Evolutionary conservation across 768 basidiomycete genomes (phyloP).

Genomic region (Baorangia bicolor): DNA sequence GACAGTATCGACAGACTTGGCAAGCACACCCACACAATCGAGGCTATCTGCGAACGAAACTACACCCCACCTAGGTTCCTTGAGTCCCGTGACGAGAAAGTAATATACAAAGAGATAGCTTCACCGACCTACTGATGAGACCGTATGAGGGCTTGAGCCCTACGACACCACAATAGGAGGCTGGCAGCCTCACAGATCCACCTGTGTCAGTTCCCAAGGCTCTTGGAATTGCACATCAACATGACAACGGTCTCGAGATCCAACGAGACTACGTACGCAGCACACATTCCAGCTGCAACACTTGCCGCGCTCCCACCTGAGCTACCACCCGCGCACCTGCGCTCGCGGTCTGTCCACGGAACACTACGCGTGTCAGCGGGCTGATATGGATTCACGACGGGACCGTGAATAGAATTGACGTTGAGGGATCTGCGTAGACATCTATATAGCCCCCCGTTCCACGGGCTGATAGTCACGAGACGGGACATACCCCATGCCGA

Average conservation of each 20-base stretch:
- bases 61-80: constrained; percentile 72
- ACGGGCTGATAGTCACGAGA: not conserved
- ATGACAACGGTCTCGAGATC: not conserved
- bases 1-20: constrained; percentile 48
- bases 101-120: not conserved
- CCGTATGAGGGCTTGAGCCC: constrained; percentile 97
- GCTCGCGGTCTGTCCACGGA: constrained; percentile 34
- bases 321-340: constrained; percentile 83
- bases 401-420: constrained; percentile 67
- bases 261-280: constrained; percentile 59
- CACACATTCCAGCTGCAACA: constrained; percentile 80
- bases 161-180: constrained; percentile 89
- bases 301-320: constrained; percentile 96
- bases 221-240: constrained; percentile 39
- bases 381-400: constrained; percentile 74
- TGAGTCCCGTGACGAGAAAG: constrained; percentile 1
- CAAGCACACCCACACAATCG: constrained; percentile 90
- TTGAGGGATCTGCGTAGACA: constrained; percentile 64
- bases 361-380: constrained; percentile 12
- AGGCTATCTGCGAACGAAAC: constrained; percentile 93
- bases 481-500: constrained; percentile 87
- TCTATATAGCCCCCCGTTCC: not conserved
- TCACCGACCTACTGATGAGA: constrained; percentile 73
- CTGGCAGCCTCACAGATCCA: constrained; percentile 90
- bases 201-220: constrained; percentile 95